These are phyloP conservation scores for Elsinoe australis DNA, from an alignment of 2,329 filamentous ascomycete species.

Conservation along the genomic window DNA sequence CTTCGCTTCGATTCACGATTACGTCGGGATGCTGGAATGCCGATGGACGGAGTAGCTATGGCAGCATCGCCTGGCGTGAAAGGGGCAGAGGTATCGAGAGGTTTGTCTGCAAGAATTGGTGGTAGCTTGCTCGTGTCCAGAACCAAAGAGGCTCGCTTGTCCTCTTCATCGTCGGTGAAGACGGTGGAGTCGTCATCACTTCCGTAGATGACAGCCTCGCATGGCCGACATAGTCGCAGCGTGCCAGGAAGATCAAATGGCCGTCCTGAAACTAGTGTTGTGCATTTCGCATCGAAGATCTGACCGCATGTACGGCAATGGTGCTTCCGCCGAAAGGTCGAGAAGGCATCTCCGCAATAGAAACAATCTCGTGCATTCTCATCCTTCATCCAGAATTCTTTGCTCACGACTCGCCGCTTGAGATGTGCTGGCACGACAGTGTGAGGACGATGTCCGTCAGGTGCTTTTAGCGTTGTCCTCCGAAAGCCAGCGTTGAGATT, in stretches of 20 bases:
- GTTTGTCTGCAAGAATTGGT: slow-evolving; percentile 40
- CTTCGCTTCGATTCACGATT: slow-evolving; percentile 71
- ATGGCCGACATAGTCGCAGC: slow-evolving; percentile 85
- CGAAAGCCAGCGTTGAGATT: slow-evolving; percentile 19
- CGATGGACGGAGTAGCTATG: slow-evolving; percentile 53
- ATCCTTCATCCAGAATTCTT: slow-evolving; percentile 99
- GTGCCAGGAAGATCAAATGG: slow-evolving; percentile 80
- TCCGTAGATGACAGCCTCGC: slow-evolving; percentile 81
- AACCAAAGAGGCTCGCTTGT: slow-evolving; percentile 15
- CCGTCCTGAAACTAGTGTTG: slow-evolving; percentile 77
- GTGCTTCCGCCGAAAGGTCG: slow-evolving; percentile 90
- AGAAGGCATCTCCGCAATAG: slow-evolving; percentile 80
- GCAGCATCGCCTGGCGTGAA: slow-evolving; percentile 21
- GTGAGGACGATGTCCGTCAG: slow-evolving; percentile 1
- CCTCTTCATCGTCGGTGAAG: slow-evolving; percentile 63
- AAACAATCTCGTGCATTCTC: slow-evolving; percentile 98
- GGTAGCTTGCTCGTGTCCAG: slow-evolving; percentile 6
- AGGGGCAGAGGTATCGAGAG: background rate
- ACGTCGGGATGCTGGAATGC: slow-evolving; percentile 56
- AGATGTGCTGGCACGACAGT: slow-evolving; percentile 50
- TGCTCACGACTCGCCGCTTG: slow-evolving; percentile 79
- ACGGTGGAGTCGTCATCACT: slow-evolving; percentile 90
- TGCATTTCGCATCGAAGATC: slow-evolving; percentile 96
- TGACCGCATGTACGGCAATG: slow-evolving; percentile 95
- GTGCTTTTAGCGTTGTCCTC: slow-evolving; percentile 2